Evolutionary conservation across 305 asterid species (phyloP), one percentile per base, ranked within the genome.

Genomic region (Rubia peregrina): DNA sequence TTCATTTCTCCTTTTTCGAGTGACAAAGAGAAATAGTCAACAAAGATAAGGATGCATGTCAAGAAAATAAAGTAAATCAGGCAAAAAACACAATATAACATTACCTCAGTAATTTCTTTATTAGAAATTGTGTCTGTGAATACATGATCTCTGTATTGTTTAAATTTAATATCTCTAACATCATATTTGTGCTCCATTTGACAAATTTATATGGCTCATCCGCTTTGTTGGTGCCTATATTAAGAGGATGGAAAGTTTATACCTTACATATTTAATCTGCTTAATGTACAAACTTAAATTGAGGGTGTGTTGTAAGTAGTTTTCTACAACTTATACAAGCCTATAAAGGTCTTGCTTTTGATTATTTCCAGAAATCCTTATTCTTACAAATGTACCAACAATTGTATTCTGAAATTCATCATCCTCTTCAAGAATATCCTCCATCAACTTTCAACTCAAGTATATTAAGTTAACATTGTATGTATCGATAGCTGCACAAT

Each of bases 311-410:
- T 66, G 74, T 53, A 77, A 68, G 71, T 72, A 67, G 30, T 78
- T 85, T 92, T 97, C 99, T 73, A 90, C 89, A 83, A 95, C 99
- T 85, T 86, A 97, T 73, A 95, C 99, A 74, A 95, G 91, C 85
- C 99, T 90, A 80, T 95, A 95, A 67, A 95, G 73, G 79, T 95
- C 99, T 78, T 92, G 99, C 90, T 95, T 95, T 79, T 90, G 98
- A 76, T 66, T 81, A 71, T 81, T 86, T 69, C 95, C 97, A 71
- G 92, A 90, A 74, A 95, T 95, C 77, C 99, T 84, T 79, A 95
- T 95, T 71, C 99, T 86, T 74, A 92, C 96, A 89, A 92, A 95
- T 76, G 94, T 95, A 71, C 98, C 97, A 61, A 85, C 77, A 55
- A 87, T 95, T 85, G 86, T 90, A 65, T 89, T 93, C 62, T 82